Evolutionary conservation across 345 rosid genomes (phyloP).

Genomic region (Kandelia obovata): DNA sequence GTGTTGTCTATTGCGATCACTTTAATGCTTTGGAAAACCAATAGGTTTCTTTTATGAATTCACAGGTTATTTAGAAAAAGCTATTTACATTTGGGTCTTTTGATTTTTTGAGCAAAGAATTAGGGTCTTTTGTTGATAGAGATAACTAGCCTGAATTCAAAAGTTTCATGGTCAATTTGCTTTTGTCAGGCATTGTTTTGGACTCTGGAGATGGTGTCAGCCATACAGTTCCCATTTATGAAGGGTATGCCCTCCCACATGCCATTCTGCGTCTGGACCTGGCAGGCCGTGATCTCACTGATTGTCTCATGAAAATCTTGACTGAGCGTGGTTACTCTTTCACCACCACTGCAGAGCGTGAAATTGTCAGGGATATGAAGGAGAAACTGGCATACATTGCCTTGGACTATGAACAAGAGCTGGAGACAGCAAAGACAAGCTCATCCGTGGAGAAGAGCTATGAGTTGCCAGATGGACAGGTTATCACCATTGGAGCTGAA

Average conservation of each 20-base stretch:
- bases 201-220: slow-evolving; percentile 62
- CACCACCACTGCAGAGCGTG: slow-evolving; percentile 66
- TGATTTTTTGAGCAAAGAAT: background rate
- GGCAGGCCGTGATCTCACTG: slow-evolving; percentile 80
- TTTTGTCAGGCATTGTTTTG: slow-evolving; percentile 46
- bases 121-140: background rate
- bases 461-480: slow-evolving; percentile 69
- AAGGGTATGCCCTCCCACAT: slow-evolving; percentile 60
- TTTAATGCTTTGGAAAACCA: background rate
- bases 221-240: slow-evolving; percentile 55
- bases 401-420: slow-evolving; percentile 64
- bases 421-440: slow-evolving; percentile 54
- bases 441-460: slow-evolving; percentile 63
- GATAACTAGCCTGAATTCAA: background rate
- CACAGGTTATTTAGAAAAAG: background rate
- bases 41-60: background rate
- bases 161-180: slow-evolving; percentile 6
- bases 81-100: background rate
- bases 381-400: slow-evolving; percentile 72
- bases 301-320: slow-evolving; percentile 63
- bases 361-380: slow-evolving; percentile 69
- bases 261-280: slow-evolving; percentile 74
- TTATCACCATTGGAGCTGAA: slow-evolving; percentile 65
- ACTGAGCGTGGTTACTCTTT: slow-evolving; percentile 71
- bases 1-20: background rate